Evolutionary conservation across 257 asterid species (phyloP).

Genomic region (Solanum acaule): DNA sequence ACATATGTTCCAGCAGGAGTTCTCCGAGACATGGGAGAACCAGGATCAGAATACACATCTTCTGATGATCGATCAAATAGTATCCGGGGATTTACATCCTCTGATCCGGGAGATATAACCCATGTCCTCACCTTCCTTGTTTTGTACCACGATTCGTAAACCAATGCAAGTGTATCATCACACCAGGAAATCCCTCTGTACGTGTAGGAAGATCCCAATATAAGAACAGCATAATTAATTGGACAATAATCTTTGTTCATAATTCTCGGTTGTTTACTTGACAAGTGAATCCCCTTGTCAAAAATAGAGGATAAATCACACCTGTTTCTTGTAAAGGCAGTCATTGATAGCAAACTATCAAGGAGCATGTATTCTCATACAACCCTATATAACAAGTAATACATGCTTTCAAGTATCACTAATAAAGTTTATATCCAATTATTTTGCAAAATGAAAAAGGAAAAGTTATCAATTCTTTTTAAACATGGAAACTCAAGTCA

Average conservation of each 20-base stretch:
- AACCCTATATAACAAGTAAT: background rate
- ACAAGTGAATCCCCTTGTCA: background rate
- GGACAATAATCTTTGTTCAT: background rate
- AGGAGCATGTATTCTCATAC: background rate
- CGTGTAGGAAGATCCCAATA: conserved; percentile 3
- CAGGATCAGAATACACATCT: conserved; percentile 99
- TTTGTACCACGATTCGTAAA: conserved; percentile 93
- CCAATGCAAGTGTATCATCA: conserved; percentile 86
- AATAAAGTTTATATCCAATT: background rate
- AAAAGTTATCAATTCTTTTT: background rate
- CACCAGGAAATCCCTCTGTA: conserved; percentile 93
- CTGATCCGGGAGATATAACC: conserved; percentile 72
- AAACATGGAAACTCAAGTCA: background rate
- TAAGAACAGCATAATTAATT: background rate
- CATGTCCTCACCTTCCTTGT: conserved; percentile 74
- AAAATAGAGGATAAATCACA: background rate
- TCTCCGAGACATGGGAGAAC: conserved; percentile 91
- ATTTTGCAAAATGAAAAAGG: background rate
- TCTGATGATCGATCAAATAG: conserved; percentile 96
- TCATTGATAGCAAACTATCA: background rate
- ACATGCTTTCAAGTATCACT: background rate
- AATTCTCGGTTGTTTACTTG: background rate
- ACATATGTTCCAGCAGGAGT: conserved; percentile 77
- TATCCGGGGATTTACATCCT: conserved; percentile 54
- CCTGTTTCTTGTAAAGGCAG: background rate